Evolutionary conservation across 352 stramenopile species (phyloP), one percentile per base, ranked within the genome.

Genomic region (Globisporangium lucens): DNA sequence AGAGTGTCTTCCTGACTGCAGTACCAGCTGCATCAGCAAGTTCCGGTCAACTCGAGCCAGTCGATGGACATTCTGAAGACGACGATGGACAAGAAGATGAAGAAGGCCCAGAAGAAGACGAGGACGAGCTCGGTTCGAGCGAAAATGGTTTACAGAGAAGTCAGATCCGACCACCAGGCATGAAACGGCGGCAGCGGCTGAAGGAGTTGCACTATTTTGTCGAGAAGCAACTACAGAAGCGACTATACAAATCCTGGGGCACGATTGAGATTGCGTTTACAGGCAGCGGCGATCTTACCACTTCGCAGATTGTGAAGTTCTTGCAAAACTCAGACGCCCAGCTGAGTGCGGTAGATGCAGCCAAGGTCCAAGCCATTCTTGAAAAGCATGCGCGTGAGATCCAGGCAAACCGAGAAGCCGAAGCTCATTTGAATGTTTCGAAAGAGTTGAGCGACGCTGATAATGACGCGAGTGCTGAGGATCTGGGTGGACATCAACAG

Each of bases 211-310:
- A 90, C 35, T 67, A 72, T 0, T 92, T 89, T 67, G 80, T 91
- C 15, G 75, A 85, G 35, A 83, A 76, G 2, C 82, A 90, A 53
- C 67, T 92, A 0, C 80, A 90, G 65, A 90, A 89, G 59, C 76
- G 84, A n/a, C 70, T 92, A 27, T 79, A 79, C 38, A 80, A 76
- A 29, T 88, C 79, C 36, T 91, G 82, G 84, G 84, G 89, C 49
- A 86, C 79, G 3, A 91, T 92, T 61, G 80, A 92, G 67, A 81
- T 89, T 58, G 80, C 84, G 30, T 86, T 92, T 63, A 71, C 77
- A 0, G 81, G 80, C 1, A 89, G 80, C 55, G 82, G 82, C 0
- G 80, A 90, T n/a, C 84, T 92, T 67, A 88, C 77, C 0, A 65
- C 83, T 5, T 62, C 74, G 1, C 84, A 92, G 56, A 89, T 92